These are phyloP conservation scores for Acer saccharum DNA, from an alignment of 345 rosid species.

Conservation along the genomic window DNA sequence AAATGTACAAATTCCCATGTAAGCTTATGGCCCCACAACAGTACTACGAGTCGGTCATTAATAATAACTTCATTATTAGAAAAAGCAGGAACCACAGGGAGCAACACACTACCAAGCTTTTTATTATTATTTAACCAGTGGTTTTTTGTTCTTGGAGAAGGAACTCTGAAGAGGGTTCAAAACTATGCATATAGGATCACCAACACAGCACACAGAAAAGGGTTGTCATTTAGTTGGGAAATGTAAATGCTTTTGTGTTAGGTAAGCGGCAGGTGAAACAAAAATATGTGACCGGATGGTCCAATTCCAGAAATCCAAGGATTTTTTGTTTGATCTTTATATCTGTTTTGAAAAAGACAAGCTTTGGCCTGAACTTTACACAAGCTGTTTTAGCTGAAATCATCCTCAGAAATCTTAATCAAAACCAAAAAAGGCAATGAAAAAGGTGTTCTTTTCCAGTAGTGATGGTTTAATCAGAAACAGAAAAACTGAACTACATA, in stretches of 20 bases:
- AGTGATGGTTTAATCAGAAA: neutral
- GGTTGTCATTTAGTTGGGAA: neutral
- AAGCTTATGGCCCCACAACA: slow-evolving; percentile 9
- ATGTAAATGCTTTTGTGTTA: neutral
- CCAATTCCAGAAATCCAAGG: neutral
- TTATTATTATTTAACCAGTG: neutral
- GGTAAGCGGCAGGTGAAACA: slow-evolving; percentile 1
- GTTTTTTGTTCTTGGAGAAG: no score
- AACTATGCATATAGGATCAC: no score
- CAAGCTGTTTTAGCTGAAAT: neutral
- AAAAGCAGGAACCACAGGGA: no score
- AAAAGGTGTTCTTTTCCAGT: no score
- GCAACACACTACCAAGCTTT: no score
- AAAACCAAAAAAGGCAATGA: neutral
- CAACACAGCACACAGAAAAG: neutral
- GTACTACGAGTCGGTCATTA: neutral
- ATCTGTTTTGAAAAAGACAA: neutral
- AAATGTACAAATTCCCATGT: no score
- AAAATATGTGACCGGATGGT: neutral
- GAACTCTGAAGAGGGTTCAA: neutral
- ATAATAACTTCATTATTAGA: neutral
- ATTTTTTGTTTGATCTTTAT: neutral
- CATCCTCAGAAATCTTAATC: neutral
- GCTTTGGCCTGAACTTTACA: neutral
- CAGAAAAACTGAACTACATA: neutral